Evolutionary conservation across 441 rosid species (phyloP), one percentile per base, ranked within the genome.

Genomic region (Geranium incanum): DNA sequence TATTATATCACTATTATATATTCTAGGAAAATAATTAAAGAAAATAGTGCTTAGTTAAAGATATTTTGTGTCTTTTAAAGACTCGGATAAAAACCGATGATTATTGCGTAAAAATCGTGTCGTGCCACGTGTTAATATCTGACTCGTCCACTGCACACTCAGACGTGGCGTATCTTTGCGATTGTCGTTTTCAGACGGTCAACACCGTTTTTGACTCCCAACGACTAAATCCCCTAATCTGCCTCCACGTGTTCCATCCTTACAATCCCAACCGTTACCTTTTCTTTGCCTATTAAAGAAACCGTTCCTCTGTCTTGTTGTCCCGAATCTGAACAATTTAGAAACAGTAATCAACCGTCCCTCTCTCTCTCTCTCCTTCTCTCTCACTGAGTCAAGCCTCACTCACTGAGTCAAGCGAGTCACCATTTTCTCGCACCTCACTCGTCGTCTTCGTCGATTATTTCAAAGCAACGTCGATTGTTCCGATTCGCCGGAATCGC

Each of bases 211-310:
- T 67, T 39, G 43, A n/a, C 4, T 9, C 21, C 2, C 50, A 39
- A 68, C 37, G 57, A 28, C 33, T 13, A 50, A 5, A 50, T 28
- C 43, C 6, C 73, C 76, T 71, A 77, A 76, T 80, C 77, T 15
- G 66, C 70, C 23, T 70, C 78, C 83, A 82, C 85, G 80, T 78
- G 84, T 79, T 16, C 75, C 63, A 1, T 9, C 39, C 13, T 4
- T 1, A 28, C 11, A 36, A 12, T 72, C 11, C 15, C 18, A 23
- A 71, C 28, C 33, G 39, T 8, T 33, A 6, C 33, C 7, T 60
- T 48, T 33, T 38, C 12, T 9, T 52, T 3, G 64, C 18, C 1
- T 50, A 50, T 50, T 50, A 59, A 74, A 70, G 21, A 57, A 69
- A 65, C 75, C 60, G 71, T 2, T 28, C 41, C 33, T 1, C 11